Conservation (phyloP, 2,329 filamentous ascomycete genomes). For the Trichophyton equinum region DNA sequence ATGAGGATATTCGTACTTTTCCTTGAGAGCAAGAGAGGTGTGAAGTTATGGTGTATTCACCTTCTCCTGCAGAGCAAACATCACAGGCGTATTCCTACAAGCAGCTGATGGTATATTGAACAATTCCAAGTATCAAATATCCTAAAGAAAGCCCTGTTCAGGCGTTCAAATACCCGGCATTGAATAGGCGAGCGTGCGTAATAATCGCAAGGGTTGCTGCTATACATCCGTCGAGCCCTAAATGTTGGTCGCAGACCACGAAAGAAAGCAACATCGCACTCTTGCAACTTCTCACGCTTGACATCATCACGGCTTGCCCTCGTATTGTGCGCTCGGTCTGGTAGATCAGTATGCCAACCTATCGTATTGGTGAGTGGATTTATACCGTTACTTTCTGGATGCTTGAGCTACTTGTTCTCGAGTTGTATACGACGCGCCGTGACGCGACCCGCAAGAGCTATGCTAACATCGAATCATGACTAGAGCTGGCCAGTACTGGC, state of each 20-base stretch:
- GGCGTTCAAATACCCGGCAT: not conserved
- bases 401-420: not conserved
- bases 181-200: not conserved
- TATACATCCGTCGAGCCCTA: not conserved
- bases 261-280: not conserved
- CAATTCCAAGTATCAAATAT: too few species aligned
- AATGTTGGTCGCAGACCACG: not conserved
- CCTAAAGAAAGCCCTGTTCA: too few species aligned
- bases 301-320: not conserved
- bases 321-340: not conserved
- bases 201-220: conserved; percentile 1
- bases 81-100: too few species aligned
- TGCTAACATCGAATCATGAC: not conserved
- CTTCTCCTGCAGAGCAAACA: too few species aligned
- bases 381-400: not conserved
- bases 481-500: conserved; percentile 58
- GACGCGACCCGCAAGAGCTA: not conserved
- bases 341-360: conserved; percentile 3
- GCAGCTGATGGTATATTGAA: too few species aligned
- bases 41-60: too few species aligned
- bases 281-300: not conserved
- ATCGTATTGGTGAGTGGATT: conserved; percentile 5
- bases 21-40: too few species aligned
- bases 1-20: too few species aligned
- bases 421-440: not conserved